These are phyloP conservation scores for Sugiyamaella xylanicola DNA, from an alignment of 1,139 yeast genomes.

Conservation along the genomic window DNA sequence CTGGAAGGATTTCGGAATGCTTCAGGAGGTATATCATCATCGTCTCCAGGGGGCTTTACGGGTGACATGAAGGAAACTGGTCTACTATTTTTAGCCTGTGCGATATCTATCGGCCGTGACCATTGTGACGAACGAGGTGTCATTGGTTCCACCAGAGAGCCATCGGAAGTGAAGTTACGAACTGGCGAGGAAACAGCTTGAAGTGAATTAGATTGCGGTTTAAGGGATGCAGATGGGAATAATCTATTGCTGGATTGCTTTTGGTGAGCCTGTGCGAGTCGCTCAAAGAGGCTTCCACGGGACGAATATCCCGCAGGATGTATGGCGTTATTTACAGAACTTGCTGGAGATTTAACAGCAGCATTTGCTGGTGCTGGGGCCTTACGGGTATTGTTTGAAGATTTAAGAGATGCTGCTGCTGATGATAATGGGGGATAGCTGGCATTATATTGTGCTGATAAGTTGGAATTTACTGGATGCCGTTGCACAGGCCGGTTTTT, in stretches of 20 bases:
- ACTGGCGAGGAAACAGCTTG: constrained; percentile 25
- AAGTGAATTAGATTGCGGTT: neutral
- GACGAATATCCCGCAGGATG: too few species aligned
- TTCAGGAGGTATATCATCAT: neutral
- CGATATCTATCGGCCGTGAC: constrained; percentile 28
- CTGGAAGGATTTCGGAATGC: constrained; percentile 4
- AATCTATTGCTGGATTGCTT: constrained; percentile 17
- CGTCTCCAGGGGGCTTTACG: neutral
- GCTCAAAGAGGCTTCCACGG: constrained; percentile 14
- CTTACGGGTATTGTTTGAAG: neutral
- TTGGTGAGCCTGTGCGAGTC: constrained; percentile 15
- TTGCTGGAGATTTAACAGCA: neutral
- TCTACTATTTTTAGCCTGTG: constrained; percentile 18
- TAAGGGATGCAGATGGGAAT: neutral
- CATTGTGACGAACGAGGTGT: constrained; percentile 34
- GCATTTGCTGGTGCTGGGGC: neutral
- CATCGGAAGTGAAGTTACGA: constrained; percentile 22
- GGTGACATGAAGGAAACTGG: constrained; percentile 21
- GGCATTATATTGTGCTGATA: too few species aligned
- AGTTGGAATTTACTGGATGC: neutral
- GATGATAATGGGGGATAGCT: too few species aligned
- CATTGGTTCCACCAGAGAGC: constrained; percentile 32
- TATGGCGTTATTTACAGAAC: too few species aligned
- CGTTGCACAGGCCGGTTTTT: neutral
- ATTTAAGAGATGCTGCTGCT: too few species aligned